A percentile compares a stretch with the other conserved stretches of the same genome.
These are phyloP conservation scores for Persicaria maculosa DNA, from an alignment of 148 eudicot species.

Conservation along the genomic window DNA sequence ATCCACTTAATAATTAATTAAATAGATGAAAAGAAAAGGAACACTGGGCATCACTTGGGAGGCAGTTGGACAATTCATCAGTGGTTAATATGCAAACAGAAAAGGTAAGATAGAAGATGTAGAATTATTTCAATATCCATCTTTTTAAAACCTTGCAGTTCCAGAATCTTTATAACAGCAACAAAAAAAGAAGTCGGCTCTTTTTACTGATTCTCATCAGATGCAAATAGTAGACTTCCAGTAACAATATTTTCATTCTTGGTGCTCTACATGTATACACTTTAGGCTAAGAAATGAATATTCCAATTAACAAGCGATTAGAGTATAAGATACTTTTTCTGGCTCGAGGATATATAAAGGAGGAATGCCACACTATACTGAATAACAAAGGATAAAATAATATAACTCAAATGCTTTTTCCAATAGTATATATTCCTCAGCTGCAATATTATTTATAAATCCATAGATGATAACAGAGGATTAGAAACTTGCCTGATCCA, in stretches of 20 bases:
- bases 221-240: not conserved
- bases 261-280: not conserved
- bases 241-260: not conserved
- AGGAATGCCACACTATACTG: slow-evolving; percentile 23
- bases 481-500: slow-evolving; percentile 64
- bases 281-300: too few relatives aligned
- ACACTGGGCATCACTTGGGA: too few relatives aligned
- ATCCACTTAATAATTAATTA: too few relatives aligned
- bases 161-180: not conserved
- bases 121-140: not conserved
- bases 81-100: too few relatives aligned
- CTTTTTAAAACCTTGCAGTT: not conserved
- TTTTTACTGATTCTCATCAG: not conserved
- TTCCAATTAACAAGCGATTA: too few relatives aligned
- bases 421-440: too few relatives aligned
- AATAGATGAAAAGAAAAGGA: too few relatives aligned
- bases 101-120: not conserved
- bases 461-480: not conserved
- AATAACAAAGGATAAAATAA: too few relatives aligned
- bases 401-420: too few relatives aligned
- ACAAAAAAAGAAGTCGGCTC: not conserved
- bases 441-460: too few relatives aligned
- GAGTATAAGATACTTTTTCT: too few relatives aligned
- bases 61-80: too few relatives aligned
- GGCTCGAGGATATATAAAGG: not conserved